Percentiles rank a stretch among this genome's conserved stretches.
Conservation (phyloP, 495 filamentous ascomycete species). For the Penicillium alfredii region DNA sequence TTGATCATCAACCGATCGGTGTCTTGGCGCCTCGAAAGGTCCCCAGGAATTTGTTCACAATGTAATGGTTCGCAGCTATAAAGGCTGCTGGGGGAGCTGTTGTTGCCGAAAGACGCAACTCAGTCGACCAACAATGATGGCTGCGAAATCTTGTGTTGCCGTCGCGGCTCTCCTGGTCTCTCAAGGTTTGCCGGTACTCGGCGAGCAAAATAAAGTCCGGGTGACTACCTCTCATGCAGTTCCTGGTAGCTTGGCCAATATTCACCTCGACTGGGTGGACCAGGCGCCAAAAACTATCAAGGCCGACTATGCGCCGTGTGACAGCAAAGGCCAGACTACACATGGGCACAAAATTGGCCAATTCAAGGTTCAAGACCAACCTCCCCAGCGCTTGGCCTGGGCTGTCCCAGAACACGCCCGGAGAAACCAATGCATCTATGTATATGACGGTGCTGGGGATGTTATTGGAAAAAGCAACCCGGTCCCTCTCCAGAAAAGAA, state of each 20-base stretch:
- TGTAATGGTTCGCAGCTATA: no score
- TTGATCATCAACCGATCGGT: no score
- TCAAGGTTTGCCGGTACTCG: constrained; percentile 5
- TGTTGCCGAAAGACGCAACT: no score
- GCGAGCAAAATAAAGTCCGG: background rate
- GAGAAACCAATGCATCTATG: constrained; percentile 4
- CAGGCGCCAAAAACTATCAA: constrained; percentile 1
- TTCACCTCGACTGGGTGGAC: constrained; percentile 4
- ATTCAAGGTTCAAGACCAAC: background rate
- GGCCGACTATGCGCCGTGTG: constrained; percentile 3
- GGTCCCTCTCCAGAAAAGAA: constrained; percentile 2
- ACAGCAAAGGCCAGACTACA: background rate
- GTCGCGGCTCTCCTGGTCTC: constrained; percentile 2
- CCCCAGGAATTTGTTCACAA: no score
- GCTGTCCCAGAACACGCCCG: constrained; percentile 7
- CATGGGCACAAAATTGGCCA: constrained; percentile 4
- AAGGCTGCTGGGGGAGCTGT: no score
- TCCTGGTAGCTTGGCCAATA: constrained; percentile 8
- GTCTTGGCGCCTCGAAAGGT: no score
- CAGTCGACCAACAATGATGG: no score
- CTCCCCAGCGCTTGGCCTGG: constrained; percentile 10
- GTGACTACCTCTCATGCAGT: constrained; percentile 5
- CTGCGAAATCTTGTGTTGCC: no score
- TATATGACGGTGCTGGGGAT: background rate
- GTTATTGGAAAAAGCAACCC: constrained; percentile 10